Conservation (phyloP, 139 green algal species). For the Micractinium conductrix region DNA sequence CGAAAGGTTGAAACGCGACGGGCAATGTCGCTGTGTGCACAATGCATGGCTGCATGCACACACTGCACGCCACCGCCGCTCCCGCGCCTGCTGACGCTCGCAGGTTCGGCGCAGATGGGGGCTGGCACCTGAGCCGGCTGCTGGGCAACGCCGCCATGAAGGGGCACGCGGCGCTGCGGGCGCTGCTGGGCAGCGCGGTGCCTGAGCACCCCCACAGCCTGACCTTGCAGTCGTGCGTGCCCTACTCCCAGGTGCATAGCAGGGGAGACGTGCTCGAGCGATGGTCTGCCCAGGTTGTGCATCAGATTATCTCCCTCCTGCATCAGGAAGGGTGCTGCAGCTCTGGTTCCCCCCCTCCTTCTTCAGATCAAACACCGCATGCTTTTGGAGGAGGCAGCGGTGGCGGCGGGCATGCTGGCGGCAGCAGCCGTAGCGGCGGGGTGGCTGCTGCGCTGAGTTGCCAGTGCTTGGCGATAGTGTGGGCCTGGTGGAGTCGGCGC, state of each 20-base stretch:
- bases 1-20: background rate
- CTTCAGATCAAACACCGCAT: background rate
- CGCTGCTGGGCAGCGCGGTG: background rate
- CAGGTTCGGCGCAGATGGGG: background rate
- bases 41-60: background rate
- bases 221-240: background rate
- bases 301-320: background rate
- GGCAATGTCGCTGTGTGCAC: background rate
- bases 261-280: background rate
- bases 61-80: background rate
- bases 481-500: no score
- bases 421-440: background rate
- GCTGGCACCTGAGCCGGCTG: background rate
- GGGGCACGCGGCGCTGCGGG: background rate
- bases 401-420: background rate
- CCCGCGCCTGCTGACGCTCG: background rate
- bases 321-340: background rate
- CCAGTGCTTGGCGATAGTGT: no score
- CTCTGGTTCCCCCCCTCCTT: background rate
- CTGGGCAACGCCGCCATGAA: no score
- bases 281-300: background rate
- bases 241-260: background rate
- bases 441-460: background rate
- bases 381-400: background rate
- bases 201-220: background rate